Base-by-base conservation (phyloP, 768 basidiomycete genomes). In the Pulveroboletus sp. region DNA sequence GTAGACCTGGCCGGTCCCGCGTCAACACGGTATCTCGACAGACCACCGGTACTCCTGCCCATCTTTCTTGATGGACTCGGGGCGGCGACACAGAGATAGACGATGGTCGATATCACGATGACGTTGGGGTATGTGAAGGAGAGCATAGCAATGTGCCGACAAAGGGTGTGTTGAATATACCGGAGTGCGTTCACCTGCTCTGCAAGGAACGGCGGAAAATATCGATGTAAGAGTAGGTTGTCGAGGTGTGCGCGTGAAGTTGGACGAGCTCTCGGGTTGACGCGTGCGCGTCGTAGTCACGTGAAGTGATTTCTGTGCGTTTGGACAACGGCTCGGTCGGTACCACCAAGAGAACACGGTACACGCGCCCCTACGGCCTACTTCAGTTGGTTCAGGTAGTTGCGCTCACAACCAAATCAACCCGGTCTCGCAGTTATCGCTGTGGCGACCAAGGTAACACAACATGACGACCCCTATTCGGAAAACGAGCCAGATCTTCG, bases 291-390 rank as follows among this genome's bases (percentile, higher is more conserved):
- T 49, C 36, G 11, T 26, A 32, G 50, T 63, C 60, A 63, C 60
- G 60, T 61, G 60, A 2, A 40, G 40, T 63, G 50, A 60, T 60
- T 57, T 61, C 18, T 8, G 21, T 21, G 3, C 21, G 3, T 2
- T 2, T 21, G 2, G 21, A 21, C 21, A 21, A 21, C 21, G 2
- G 21, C 21, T 21, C 3, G 21, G 21, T 21, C 21, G 21, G 21
- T 21, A 21, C 21, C 3, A 21, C 21, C 3, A 21, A 21, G 21
- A 21, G 3, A 21, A 21, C 21, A 21, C 21, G 2, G 21, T 21
- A 3, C 21, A 3, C 21, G 21, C 21, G 21, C 3, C 21, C 21
- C 21, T 21, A 21, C 21, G 21, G 21, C 21, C 21, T 3, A 21
- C 21, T 21, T 3, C 3, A 21, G 21, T 21, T 21, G 21, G 21